Conservation (phyloP, 331 rosid species). For the Erythrophleum ivorense region DNA sequence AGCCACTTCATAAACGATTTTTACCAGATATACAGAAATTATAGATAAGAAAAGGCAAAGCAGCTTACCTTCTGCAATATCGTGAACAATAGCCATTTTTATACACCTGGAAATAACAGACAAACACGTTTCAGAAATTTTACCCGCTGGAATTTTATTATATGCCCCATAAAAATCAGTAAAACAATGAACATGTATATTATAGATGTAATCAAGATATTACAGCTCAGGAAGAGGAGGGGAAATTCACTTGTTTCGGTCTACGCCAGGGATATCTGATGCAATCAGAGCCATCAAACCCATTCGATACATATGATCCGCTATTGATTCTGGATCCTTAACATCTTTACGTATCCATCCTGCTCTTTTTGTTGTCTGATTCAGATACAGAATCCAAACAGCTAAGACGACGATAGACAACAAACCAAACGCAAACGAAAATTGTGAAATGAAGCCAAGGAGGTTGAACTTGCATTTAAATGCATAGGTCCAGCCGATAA, state of each 20-base stretch:
- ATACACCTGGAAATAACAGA: constrained; percentile 65
- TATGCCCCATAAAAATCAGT: not conserved
- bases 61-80: constrained; percentile 76
- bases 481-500: not conserved
- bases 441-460: not conserved
- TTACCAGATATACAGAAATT: not conserved
- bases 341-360: constrained; percentile 78
- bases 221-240: not conserved
- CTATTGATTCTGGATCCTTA: constrained; percentile 79
- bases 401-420: not conserved
- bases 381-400: constrained; percentile 9
- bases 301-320: constrained; percentile 98
- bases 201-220: constrained; percentile 1
- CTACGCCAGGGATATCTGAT: constrained; percentile 75
- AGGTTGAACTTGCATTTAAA: constrained; percentile 9
- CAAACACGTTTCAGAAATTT: constrained; percentile 15
- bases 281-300: constrained; percentile 89
- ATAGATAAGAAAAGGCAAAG: not conserved
- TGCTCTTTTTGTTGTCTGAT: constrained; percentile 84
- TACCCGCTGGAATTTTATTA: not conserved
- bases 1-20: not conserved
- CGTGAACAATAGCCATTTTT: constrained; percentile 89
- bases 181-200: not conserved
- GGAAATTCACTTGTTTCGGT: constrained; percentile 68
- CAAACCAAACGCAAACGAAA: not conserved